Percentiles rank a stretch among this genome's conserved stretches.
These are phyloP conservation scores for Pochonia chlamydosporia DNA, from an alignment of 2,329 filamentous ascomycete genomes.

Conservation along the genomic window DNA sequence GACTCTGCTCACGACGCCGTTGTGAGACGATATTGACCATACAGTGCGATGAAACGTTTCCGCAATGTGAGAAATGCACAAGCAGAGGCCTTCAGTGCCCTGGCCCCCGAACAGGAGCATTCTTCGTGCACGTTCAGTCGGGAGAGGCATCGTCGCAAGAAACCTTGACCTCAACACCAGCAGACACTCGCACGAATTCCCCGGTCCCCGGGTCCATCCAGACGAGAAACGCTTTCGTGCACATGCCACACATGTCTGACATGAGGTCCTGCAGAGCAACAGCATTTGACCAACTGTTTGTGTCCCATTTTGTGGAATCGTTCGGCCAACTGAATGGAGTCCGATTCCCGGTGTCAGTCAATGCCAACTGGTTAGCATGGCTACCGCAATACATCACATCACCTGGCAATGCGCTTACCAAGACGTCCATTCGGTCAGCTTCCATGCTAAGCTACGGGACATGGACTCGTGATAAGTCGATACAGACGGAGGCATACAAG, in stretches of 20 bases:
- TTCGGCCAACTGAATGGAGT: not conserved
- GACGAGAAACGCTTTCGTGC: no score
- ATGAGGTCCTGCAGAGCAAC: conserved; percentile 2
- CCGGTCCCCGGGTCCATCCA: no score
- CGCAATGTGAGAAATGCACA: conserved; percentile 9
- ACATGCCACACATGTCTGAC: not conserved
- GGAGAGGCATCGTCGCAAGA: no score
- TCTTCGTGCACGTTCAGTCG: conserved; percentile 7
- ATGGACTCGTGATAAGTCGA: not conserved
- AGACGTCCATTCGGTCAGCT: conserved; percentile 8
- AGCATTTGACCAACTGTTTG: conserved; percentile 12
- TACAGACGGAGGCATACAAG: conserved; percentile 9
- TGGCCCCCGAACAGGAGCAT: conserved; percentile 10
- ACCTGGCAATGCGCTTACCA: not conserved
- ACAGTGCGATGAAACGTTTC: conserved; percentile 11
- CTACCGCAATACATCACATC: conserved; percentile 6
- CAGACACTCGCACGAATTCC: no score
- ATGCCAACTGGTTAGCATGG: conserved; percentile 8
- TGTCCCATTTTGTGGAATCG: conserved; percentile 11
- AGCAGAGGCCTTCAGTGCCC: conserved; percentile 7
- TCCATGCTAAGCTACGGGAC: conserved; percentile 11
- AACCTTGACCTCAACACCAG: no score
- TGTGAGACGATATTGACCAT: not conserved
- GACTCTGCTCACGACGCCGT: not conserved
- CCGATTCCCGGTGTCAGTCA: not conserved